Evolutionary conservation across 371 early-diverging fungal genomes (phyloP).

Genomic region (Saksenaea oblongispora): DNA sequence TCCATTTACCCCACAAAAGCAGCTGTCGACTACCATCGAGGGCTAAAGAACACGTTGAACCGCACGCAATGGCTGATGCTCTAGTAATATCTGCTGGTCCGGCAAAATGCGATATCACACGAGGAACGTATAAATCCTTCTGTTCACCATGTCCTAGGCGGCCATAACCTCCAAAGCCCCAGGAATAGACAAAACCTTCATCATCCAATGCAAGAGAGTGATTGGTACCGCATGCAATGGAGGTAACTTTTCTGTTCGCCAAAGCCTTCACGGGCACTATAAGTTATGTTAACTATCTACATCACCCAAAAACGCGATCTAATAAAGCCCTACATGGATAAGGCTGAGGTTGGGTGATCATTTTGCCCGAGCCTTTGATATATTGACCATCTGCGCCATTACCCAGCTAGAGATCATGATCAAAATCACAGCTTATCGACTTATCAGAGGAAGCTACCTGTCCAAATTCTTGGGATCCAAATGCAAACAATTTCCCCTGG

Average conservation of each 20-base stretch:
- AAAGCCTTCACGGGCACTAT: conserved; percentile 31
- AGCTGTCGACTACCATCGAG: conserved; percentile 37
- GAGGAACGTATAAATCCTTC: conserved; percentile 37
- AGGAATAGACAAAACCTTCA: conserved; percentile 49
- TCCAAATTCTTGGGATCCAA: conserved; percentile 50
- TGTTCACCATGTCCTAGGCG: conserved; percentile 51
- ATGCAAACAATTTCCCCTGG: conserved; percentile 42
- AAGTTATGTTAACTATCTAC: background rate
- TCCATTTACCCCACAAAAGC: conserved; percentile 54
- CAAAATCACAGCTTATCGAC: background rate
- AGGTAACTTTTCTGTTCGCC: conserved; percentile 27
- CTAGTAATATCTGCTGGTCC: conserved; percentile 27
- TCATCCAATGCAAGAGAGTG: conserved; percentile 53
- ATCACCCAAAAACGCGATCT: background rate
- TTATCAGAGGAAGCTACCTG: conserved; percentile 23
- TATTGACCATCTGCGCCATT: conserved; percentile 45
- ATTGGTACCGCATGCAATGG: conserved; percentile 55
- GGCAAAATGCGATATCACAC: conserved; percentile 35
- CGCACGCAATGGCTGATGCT: conserved; percentile 38
- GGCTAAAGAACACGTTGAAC: conserved; percentile 48
- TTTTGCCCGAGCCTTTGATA: conserved; percentile 38
- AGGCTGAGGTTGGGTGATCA: conserved; percentile 37
- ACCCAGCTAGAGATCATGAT: conserved; percentile 28
- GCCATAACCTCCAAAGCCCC: conserved; percentile 63
- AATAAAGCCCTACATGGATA: conserved; percentile 30